Conservation (phyloP, 164 flowering plant genomes). For the Macadamia integrifolia region DNA sequence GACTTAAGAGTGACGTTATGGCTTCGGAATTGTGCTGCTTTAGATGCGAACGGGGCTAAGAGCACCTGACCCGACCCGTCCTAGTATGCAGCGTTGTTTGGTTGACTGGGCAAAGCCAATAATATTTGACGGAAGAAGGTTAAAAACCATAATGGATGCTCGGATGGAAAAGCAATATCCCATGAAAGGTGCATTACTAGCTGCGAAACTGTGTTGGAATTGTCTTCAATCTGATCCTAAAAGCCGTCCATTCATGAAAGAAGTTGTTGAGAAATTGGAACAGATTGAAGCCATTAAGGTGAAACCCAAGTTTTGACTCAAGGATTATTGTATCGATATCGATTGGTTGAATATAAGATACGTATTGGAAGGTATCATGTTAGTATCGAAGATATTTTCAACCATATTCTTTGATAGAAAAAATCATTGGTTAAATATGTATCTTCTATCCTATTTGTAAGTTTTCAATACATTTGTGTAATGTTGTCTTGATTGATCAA, state of each 20-base stretch:
- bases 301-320: neutral
- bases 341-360: too few species aligned
- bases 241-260: conserved; percentile 51
- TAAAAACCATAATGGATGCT: conserved; percentile 50
- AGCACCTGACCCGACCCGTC: conserved; percentile 49
- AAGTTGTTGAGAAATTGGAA: conserved; percentile 35
- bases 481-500: too few species aligned
- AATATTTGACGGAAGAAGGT: conserved; percentile 35
- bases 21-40: conserved; percentile 61
- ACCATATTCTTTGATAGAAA: too few species aligned
- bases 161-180: conserved; percentile 47
- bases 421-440: too few species aligned
- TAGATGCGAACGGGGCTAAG: conserved; percentile 58
- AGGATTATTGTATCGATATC: too few species aligned
- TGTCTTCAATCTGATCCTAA: conserved; percentile 51
- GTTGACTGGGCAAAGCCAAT: conserved; percentile 54
- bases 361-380: too few species aligned
- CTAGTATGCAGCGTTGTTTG: conserved; percentile 29
- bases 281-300: conserved; percentile 22
- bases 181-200: conserved; percentile 29
- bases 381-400: too few species aligned
- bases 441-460: too few species aligned
- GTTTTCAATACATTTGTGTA: too few species aligned
- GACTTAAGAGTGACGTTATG: conserved; percentile 72
- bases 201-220: conserved; percentile 33